Base-by-base conservation (phyloP, 1,284 basidiomycete genomes). In the Tranzscheliella williamsii region DNA sequence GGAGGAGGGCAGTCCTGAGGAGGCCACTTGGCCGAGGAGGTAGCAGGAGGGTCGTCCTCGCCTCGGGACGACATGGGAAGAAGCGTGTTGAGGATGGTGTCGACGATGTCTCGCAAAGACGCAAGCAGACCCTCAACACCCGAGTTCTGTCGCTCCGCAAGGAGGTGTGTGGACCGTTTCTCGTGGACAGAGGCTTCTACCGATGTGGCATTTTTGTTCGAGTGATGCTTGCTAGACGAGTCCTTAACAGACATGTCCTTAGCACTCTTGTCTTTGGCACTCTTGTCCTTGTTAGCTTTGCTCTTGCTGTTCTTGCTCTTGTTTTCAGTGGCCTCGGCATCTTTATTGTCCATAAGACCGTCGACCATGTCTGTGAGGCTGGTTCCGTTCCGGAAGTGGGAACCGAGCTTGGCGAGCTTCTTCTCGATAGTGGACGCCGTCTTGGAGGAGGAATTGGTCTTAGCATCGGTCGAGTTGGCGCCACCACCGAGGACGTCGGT, bases 21-120 rank as follows among this genome's bases (percentile, higher is more conserved):
- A 21, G 53, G 53, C 42, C 52, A 61, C 15, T 38, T 29, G 15
- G 18, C 42, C 8, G 49, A 45, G 5, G 45, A 41, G 9, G 56
- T 42, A 9, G 54, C 21, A 8, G 36, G 20, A 4, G 49, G 38
- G 34, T 35, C 35, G 22, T 51, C 44, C 30, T 66, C 44, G 27
- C 43, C 49, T 17, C 56, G 46, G 6, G 57, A 55, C 15, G 52
- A 50, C 63, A 66, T 67, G 18, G 62, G 65, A 2, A 68, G 51
- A 12, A 68, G 41, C 6, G 65, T 68, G 58, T 68, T 68, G 53
- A 68, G 57, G 34, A 69, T 57, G 6, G 63, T 64, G 45, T 67
- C 66, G 24, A 69, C 45, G 3, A 69, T 45, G 20, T 51, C 48
- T 27, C 66, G 62, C 6, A 67, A 58, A 1, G 53, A 51, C 12